Percentiles rank a stretch among this genome's conserved stretches.
Evolutionary conservation across 2,329 filamentous ascomycete genomes (phyloP).

Genomic region (Macroventuria anomochaeta): DNA sequence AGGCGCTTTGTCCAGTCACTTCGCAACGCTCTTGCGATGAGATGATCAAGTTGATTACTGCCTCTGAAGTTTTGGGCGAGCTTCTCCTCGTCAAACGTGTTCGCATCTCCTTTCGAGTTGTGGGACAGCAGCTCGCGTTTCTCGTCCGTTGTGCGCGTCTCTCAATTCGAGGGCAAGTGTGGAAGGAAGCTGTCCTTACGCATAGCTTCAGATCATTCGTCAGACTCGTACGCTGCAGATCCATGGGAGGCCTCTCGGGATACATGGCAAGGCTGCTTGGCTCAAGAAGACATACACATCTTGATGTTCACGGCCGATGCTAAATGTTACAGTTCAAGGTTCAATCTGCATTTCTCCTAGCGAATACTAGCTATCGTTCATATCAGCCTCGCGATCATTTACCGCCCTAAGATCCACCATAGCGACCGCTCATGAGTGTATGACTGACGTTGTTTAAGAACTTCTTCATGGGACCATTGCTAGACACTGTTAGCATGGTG

Average conservation of each 20-base stretch:
- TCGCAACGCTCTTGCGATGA: too few relatives aligned
- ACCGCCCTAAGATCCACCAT: background rate
- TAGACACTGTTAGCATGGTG: background rate
- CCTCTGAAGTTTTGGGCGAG: too few relatives aligned
- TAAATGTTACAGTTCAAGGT: background rate
- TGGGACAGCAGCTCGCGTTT: too few relatives aligned
- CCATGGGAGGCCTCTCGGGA: background rate
- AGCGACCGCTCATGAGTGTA: slow-evolving; percentile 3
- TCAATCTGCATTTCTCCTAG: background rate
- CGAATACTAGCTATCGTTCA: background rate
- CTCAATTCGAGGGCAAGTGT: too few relatives aligned
- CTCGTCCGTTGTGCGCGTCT: too few relatives aligned
- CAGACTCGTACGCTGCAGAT: background rate
- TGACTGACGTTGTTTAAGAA: slow-evolving; percentile 14
- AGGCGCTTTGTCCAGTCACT: too few relatives aligned
- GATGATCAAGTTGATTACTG: too few relatives aligned
- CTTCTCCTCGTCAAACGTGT: too few relatives aligned
- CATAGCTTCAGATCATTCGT: too few relatives aligned
- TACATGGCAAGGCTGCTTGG: background rate
- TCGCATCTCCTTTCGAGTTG: too few relatives aligned
- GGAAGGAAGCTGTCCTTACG: too few relatives aligned
- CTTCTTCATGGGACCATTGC: slow-evolving; percentile 3
- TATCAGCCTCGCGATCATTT: background rate
- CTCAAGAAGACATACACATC: background rate
- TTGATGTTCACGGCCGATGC: too few relatives aligned